Base-by-base conservation (phyloP, 345 rosid genomes). In the Hibiscus syriacus region DNA sequence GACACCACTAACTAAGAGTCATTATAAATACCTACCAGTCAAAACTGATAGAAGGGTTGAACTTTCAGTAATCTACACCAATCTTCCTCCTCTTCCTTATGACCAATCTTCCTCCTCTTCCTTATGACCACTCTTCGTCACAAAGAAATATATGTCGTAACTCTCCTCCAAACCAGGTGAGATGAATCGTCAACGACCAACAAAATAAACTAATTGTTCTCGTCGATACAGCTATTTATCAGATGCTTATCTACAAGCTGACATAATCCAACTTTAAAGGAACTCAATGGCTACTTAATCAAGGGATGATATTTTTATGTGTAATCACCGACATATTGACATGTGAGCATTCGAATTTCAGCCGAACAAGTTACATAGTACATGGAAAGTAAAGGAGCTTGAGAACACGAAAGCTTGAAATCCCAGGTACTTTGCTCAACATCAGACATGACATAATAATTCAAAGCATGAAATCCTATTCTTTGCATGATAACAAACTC, bases 361-460 rank as follows among this genome's bases (percentile, higher is more conserved):
- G 81, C 79, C 20, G 78, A 76, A 80, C 94, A 87, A 85, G 98
- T 79, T 81, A 92, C 78, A 92, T 77, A 19, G 73, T 71, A 49
- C 53, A 26, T 67, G 80, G 74, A 70, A 76, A 72, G 75, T 26
- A 20, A 57, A 68, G 73, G 63, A 41, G 61, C 71, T 62, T 58
- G 71, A 61, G 67, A 68, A 63, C 67, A 73, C 64, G 73, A 69
- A 67, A 73, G 74, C 41, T 68, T 75, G 72, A 73, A 73, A 46
- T 75, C 76, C 50, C 61, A 70, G 75, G 78, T 75, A 71, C 74
- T 66, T 29, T 64, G 58, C 64, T 71, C 79, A 77, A 60, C 81
- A 81, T 80, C 88, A 76, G 49, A 62, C 70, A 71, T 82, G 89
- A 60, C 85, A 70, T 75, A 73, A 45, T 45, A 45, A 76, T 79